Conservation (phyloP, 1,139 yeast species). For the Wickerhamomyces sp. region DNA sequence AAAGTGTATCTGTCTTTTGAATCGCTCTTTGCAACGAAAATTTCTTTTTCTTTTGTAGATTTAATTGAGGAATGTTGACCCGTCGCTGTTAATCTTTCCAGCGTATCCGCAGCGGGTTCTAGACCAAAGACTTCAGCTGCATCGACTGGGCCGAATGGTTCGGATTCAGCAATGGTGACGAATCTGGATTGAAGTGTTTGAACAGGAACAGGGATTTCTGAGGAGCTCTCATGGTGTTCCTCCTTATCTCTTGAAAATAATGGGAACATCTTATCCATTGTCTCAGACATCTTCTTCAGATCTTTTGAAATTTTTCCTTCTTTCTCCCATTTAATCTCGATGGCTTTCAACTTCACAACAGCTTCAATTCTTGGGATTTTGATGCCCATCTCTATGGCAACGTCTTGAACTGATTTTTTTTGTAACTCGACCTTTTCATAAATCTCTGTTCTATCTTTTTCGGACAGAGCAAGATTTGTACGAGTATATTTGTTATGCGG, state of each 20-base stretch:
- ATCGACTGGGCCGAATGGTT: constrained; percentile 95
- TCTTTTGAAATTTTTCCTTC: constrained; percentile 47
- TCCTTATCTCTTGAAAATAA: constrained; percentile 41
- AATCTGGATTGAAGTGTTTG: constrained; percentile 81
- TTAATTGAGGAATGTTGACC: constrained; percentile 15
- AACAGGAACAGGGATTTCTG: constrained; percentile 92
- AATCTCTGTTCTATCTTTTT: constrained; percentile 54
- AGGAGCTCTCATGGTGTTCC: constrained; percentile 65
- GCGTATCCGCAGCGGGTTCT: constrained; percentile 77
- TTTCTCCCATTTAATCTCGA: constrained; percentile 58
- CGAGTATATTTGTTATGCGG: constrained; percentile 67
- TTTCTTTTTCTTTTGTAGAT: constrained; percentile 18
- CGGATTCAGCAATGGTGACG: constrained; percentile 86
- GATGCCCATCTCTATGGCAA: constrained; percentile 75
- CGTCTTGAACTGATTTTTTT: constrained; percentile 59
- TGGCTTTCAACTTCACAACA: constrained; percentile 55
- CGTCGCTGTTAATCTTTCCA: constrained; percentile 21
- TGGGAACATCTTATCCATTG: constrained; percentile 81
- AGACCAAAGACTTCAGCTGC: constrained; percentile 84
- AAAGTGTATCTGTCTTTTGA: constrained; percentile 60
- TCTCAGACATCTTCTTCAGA: constrained; percentile 47
- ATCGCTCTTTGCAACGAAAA: constrained; percentile 44
- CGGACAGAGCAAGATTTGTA: constrained; percentile 59
- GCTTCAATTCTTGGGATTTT: constrained; percentile 88
- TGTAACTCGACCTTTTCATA: constrained; percentile 49